Conservation (phyloP, 139 green algal genomes). For the Tetradesmus obliquus region DNA sequence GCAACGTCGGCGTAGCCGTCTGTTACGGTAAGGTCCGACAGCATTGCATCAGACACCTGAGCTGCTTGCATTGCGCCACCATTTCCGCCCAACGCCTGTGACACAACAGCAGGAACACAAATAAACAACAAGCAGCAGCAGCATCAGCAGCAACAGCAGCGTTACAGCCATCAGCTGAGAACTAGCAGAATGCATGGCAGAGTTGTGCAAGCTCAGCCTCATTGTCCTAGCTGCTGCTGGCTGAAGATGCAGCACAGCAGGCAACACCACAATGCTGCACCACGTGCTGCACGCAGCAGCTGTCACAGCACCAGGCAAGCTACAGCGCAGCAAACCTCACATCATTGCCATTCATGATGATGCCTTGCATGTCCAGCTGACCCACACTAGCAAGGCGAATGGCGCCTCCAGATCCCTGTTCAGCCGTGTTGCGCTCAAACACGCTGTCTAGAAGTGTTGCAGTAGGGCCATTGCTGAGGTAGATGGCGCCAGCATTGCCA, state of each 20-base stretch:
- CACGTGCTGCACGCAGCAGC: too few relatives aligned
- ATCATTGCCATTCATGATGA: neutral
- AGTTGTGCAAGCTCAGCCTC: too few relatives aligned
- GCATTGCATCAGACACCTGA: neutral
- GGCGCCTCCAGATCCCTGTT: neutral
- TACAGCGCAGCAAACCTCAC: neutral
- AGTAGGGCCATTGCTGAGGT: neutral
- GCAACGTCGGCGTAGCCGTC: neutral
- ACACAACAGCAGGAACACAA: too few relatives aligned
- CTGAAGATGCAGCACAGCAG: too few relatives aligned
- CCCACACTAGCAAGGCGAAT: neutral
- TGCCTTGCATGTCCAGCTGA: neutral
- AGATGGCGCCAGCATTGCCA: neutral
- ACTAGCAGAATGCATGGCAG: too few relatives aligned
- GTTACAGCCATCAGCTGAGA: neutral
- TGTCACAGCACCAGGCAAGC: too few relatives aligned
- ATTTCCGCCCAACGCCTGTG: neutral
- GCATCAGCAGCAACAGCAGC: neutral
- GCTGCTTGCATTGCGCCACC: neutral
- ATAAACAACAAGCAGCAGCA: neutral
- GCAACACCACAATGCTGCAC: too few relatives aligned
- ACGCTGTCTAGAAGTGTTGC: neutral
- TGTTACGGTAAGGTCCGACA: neutral
- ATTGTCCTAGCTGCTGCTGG: too few relatives aligned
- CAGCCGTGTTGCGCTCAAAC: neutral